phyloP scores from a whole-genome alignment of 768 basidiomycete species.

The Galerina marginata region DNA sequence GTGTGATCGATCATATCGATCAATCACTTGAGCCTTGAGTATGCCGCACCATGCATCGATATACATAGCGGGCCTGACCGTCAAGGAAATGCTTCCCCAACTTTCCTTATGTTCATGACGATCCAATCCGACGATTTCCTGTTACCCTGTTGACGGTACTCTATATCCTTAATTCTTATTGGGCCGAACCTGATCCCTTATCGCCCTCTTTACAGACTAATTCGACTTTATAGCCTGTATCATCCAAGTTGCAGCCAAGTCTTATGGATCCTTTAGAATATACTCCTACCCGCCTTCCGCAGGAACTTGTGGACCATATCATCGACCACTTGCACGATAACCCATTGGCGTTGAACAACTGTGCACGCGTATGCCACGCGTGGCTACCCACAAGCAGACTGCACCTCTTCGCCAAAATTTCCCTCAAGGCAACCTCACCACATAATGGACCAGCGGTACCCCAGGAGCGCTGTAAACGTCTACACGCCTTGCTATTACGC shows the following conservation, averaged over 20 bases:
- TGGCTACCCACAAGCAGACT: constrained; percentile 46
- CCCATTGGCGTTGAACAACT: constrained; percentile 31
- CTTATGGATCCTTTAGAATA: constrained; percentile 11
- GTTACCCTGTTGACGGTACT: constrained; percentile 1
- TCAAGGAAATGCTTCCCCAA: constrained; percentile 8
- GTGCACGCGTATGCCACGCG: constrained; percentile 42
- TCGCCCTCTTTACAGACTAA: constrained; percentile 6
- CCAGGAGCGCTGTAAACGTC: constrained; percentile 39
- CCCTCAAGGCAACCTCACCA: constrained; percentile 37
- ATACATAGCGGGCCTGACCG: constrained; percentile 22
- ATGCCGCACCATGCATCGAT: constrained; percentile 30
- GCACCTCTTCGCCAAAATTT: constrained; percentile 46
- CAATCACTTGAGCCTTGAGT: constrained; percentile 32
- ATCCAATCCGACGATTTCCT: constrained; percentile 7
- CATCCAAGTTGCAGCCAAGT: not conserved
- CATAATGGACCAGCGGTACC: constrained; percentile 31
- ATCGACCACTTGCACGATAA: constrained; percentile 50
- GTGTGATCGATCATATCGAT: constrained; percentile 36
- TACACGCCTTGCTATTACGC: constrained; percentile 37
- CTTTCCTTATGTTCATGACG: constrained; percentile 18
- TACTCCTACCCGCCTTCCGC: constrained; percentile 37
- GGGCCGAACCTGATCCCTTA: not conserved
- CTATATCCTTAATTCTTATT: constrained; percentile 5
- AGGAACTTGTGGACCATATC: constrained; percentile 53
- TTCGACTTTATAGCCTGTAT: not conserved